Base-by-base conservation (phyloP, 768 basidiomycete species). In the Leucogyrophana mollusca region DNA sequence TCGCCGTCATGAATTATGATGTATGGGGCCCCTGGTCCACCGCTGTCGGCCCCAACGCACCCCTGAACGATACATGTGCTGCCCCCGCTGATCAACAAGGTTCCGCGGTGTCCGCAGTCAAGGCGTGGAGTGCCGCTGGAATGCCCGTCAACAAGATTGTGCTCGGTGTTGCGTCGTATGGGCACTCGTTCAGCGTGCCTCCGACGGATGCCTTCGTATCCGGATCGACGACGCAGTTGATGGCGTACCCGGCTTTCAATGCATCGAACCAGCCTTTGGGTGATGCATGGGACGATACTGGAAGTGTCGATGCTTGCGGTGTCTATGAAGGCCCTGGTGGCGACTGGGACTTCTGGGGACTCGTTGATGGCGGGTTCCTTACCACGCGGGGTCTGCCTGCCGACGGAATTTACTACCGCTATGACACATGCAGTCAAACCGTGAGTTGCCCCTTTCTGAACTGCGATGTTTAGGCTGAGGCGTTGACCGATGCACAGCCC, bases 131-230 rank as follows among this genome's bases (percentile, higher is more conserved):
- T 2, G 56, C 62, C 2, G 91, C 92, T 33, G 88, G 90, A 4
- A 84, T 95, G 59, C 88, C 91, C 1, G 60, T 66, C 16, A 3
- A 52, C 48, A 62, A 85, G 68, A 87, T 94, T 48, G 79, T 91
- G 10, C 78, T 96, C 7, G 92, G 89, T 39, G 80, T 94, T 2
- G 79, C 91, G 8, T 66, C 84, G 3, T 94, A 91, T 65, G 91
- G 91, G 0, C 89, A 90, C 62, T 82, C 89, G 9, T 94, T 73
- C 70, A 52, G 48, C 9, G 73, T 78, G 32, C 57, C 72, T 7
- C 37, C 59, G 4, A 54, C 48, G 7, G 55, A 66, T 27, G 79
- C 79, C 0, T 56, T 76, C 48, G 49, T 58, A 3, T 45, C 56
- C 18, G 58, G 56, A 17, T 67, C 73, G n/a, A 35, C 50, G 4